Conservation (phyloP, 768 basidiomycete species). For the Rossbeevera mucosa region DNA sequence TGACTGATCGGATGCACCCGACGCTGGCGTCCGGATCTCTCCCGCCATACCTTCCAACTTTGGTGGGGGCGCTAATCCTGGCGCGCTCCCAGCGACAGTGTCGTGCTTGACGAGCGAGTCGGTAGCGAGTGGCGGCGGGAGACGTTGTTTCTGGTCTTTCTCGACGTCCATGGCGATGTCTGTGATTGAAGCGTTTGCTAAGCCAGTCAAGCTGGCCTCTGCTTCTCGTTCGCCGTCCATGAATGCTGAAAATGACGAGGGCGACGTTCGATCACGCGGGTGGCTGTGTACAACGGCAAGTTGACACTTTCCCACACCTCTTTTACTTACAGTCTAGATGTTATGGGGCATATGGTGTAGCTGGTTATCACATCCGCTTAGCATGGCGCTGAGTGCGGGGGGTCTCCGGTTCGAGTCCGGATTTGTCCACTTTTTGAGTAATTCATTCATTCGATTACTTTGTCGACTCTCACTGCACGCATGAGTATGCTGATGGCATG, state of each 20-base stretch:
- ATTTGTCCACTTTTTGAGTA: conserved; percentile 32
- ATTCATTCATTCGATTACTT: no score
- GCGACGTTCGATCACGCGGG: conserved; percentile 22
- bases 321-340: not conserved
- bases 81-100: not conserved
- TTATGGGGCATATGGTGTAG: conserved; percentile 34
- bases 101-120: conserved; percentile 1
- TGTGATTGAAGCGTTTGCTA: not conserved
- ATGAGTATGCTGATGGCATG: no score
- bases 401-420: conserved; percentile 39
- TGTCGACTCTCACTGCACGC: no score
- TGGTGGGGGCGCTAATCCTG: not conserved
- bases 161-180: conserved; percentile 25
- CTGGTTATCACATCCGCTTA: conserved; percentile 41
- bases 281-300: conserved; percentile 17
- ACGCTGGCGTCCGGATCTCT: not conserved
- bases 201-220: not conserved
- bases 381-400: conserved; percentile 34
- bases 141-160: conserved; percentile 7
- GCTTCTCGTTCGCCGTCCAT: conserved; percentile 23
- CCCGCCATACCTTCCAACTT: conserved; percentile 11
- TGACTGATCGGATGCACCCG: conserved; percentile 21
- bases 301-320: conserved; percentile 6
- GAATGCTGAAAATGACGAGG: conserved; percentile 26
- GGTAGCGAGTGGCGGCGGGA: not conserved